Evolutionary conservation across 2,329 filamentous ascomycete genomes (phyloP).

Genomic region (Colletotrichum limetticola): DNA sequence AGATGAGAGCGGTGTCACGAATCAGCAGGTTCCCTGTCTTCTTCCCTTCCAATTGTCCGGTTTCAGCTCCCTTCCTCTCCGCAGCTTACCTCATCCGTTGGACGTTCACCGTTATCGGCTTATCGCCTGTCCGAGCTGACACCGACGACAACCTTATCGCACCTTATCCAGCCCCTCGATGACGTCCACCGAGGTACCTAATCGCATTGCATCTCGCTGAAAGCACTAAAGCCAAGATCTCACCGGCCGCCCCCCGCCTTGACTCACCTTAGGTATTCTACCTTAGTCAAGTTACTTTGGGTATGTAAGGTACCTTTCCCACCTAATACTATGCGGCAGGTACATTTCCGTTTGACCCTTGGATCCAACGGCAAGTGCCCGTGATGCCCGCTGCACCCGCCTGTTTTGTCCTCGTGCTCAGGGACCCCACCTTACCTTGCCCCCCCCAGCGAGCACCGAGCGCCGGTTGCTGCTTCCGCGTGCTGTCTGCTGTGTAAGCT

Average conservation of each 20-base stretch:
- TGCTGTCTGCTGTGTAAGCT: background rate
- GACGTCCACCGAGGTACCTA: background rate
- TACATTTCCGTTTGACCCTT: background rate
- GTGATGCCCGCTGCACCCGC: slow-evolving; percentile 9
- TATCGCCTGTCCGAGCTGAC: background rate
- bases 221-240: slow-evolving; percentile 17
- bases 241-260: background rate
- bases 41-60: background rate
- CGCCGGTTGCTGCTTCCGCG: slow-evolving; percentile 18
- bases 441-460: slow-evolving; percentile 9
- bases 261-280: too few species aligned
- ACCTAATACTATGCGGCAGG: too few species aligned
- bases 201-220: background rate
- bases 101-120: background rate
- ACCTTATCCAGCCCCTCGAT: slow-evolving; percentile 8
- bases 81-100: slow-evolving; percentile 15
- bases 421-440: background rate
- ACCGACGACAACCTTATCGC: background rate
- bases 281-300: too few species aligned
- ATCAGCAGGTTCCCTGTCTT: slow-evolving; percentile 8
- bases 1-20: background rate
- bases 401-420: slow-evolving; percentile 35
- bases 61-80: slow-evolving; percentile 11
- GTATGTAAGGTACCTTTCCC: background rate
- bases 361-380: background rate